Percentiles rank a stretch among this genome's conserved stretches.
phyloP scores from a whole-genome alignment of 352 stramenopile genomes.

The Globisporangium orthogonon region DNA sequence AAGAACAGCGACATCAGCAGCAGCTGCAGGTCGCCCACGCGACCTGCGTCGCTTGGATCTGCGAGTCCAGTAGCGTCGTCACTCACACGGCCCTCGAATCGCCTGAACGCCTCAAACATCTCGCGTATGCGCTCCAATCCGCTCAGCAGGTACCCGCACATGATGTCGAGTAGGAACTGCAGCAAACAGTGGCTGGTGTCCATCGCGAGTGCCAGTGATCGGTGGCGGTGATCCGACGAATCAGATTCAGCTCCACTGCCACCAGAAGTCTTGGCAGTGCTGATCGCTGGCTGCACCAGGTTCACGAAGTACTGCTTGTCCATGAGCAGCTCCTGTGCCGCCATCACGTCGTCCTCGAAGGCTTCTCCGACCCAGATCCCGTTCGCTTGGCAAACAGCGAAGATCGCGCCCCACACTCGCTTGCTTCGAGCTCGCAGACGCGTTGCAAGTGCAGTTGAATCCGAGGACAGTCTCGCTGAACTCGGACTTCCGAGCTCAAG shows the following conservation, averaged over 20 bases:
- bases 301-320: conserved; percentile 13
- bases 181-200: conserved; percentile 24
- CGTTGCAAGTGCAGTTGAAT: not conserved
- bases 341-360: conserved; percentile 19
- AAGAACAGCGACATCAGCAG: conserved; percentile 25
- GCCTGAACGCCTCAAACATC: conserved; percentile 6
- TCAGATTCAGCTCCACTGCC: not conserved
- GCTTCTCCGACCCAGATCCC: conserved; percentile 33
- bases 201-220: conserved; percentile 7
- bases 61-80: not conserved
- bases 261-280: no score
- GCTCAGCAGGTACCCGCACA: conserved; percentile 46
- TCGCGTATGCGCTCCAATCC: conserved; percentile 38
- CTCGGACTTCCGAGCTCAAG: not conserved
- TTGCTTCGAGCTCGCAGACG: conserved; percentile 7
- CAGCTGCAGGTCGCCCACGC: conserved; percentile 2
- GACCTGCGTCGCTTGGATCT: not conserved
- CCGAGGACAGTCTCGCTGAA: not conserved
- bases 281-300: not conserved
- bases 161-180: conserved; percentile 43
- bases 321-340: conserved; percentile 36
- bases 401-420: conserved; percentile 22
- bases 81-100: not conserved
- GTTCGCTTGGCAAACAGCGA: conserved; percentile 23
- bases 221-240: not conserved